Conservation (phyloP, 495 filamentous ascomycete genomes). For the Rostrohypoxylon terebratum region DNA sequence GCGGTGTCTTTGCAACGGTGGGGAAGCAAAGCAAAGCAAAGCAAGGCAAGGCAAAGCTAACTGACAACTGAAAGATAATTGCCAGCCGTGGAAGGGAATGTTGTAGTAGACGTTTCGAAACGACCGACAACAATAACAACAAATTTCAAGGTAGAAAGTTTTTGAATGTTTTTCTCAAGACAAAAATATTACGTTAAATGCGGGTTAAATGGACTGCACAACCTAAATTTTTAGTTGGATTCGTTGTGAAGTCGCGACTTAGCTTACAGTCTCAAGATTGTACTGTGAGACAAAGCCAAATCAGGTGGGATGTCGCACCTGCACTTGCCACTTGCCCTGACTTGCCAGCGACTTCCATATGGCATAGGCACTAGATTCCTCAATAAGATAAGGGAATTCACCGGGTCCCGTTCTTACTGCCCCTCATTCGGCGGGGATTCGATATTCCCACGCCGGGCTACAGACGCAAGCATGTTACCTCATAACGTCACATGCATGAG, state of each 20-base stretch:
- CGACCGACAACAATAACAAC: background rate
- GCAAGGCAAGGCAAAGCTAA: slow-evolving; percentile 2
- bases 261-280: background rate
- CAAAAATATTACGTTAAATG: background rate
- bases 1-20: slow-evolving; percentile 5
- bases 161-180: slow-evolving; percentile 2
- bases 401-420: slow-evolving; percentile 1
- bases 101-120: slow-evolving; percentile 2
- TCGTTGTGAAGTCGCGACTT: background rate
- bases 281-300: background rate
- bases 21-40: slow-evolving; percentile 14
- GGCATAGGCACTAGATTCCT: no score
- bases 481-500: background rate
- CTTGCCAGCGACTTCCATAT: background rate
- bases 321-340: no score
- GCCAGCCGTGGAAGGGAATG: background rate
- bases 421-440: slow-evolving; percentile 25
- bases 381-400: slow-evolving; percentile 19
- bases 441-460: slow-evolving; percentile 26
- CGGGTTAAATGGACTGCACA: no score
- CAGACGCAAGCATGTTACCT: slow-evolving; percentile 3
- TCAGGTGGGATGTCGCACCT: slow-evolving; percentile 15
- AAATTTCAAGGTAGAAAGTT: background rate
- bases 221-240: slow-evolving; percentile 1
- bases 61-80: background rate